Base-by-base conservation (phyloP, 805 yeast genomes). In the Lipomyces anomalus region DNA sequence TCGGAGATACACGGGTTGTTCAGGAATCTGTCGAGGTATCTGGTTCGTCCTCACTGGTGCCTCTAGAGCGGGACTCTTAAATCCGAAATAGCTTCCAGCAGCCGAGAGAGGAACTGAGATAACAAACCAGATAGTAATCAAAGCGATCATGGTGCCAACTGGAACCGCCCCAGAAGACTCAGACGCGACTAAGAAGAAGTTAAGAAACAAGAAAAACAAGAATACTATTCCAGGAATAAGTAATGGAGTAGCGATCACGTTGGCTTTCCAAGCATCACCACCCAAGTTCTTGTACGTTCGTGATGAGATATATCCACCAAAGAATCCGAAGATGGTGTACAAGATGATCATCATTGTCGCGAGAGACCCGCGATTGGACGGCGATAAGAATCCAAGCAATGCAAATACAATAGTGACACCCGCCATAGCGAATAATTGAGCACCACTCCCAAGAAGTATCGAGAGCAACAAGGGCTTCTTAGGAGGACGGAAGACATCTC, bases 141-240 rank as follows among this genome's bases (percentile, higher is more conserved):
- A 76, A 4, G 88, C 90, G 39, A 82, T 61, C 80, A 92, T 79
- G 17, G 96, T 87, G 17, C 95, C 95, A 38, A 83, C 66, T 38
- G 98, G 98, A 47, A 90, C 86, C 1, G 97, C 97, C 39, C 97
- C 97, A 0, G 97, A 87, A 0, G 96, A 85, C 36, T 78, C 73
- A 17, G 73, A 90, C 58, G 72, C 74, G 38, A 89, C 75, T 61
- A 92, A 73, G 66, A 89, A 82, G 68, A 90, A 79, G 67, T 92
- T 92, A 66, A 89, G 72, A 46, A 79, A 70, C 22, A 86, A 56
- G 54, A 92, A 80, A 6, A 75, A 63, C 1, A 67, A 55, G 55
- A 92, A 83, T 28, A 87, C 70, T 13, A 71, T 50, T 18, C 90
- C 88, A n/a, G 98, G 98, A 35, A 92, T 88, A 35, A 88, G 63